These are phyloP conservation scores for Ogataea paradorogensis DNA, from an alignment of 805 yeast species.

Conservation along the genomic window DNA sequence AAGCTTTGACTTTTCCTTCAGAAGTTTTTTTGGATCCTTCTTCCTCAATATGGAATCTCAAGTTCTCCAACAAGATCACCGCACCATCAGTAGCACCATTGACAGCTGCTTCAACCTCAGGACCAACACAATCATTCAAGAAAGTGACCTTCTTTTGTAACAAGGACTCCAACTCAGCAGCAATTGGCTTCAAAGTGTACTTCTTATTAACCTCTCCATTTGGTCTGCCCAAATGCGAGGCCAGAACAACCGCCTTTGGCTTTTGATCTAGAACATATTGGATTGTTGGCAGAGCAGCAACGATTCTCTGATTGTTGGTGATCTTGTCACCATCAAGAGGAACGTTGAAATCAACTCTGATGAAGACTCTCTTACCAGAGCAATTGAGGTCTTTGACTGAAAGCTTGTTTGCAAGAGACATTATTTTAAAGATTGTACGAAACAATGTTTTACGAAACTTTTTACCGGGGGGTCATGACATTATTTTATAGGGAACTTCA, in stretches of 20 bases:
- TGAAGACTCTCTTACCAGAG: conserved; percentile 91
- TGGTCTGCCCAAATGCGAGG: conserved; percentile 99
- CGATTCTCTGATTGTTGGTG: conserved; percentile 99
- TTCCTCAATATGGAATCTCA: conserved; percentile 98
- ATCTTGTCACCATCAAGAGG: conserved; percentile 94
- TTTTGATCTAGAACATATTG: conserved; percentile 87
- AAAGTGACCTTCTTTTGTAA: conserved; percentile 74
- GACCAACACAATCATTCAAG: conserved; percentile 89
- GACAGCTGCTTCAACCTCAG: conserved; percentile 79
- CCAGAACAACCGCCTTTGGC: conserved; percentile 88
- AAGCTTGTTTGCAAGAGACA: conserved; percentile 93
- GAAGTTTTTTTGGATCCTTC: conserved; percentile 82
- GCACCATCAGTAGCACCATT: conserved; percentile 73
- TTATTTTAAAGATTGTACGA: conserved; percentile 29
- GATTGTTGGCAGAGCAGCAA: conserved; percentile 98
- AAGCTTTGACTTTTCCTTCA: conserved; percentile 93
- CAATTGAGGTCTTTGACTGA: conserved; percentile 89
- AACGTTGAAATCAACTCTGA: conserved; percentile 96
- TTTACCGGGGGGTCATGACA: conserved; percentile 6
- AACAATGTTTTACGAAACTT: conserved; percentile 9
- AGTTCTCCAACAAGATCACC: conserved; percentile 90
- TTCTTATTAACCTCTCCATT: conserved; percentile 86
- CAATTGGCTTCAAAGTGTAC: conserved; percentile 91
- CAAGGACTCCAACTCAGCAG: conserved; percentile 79
- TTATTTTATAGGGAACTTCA: conserved; percentile 2